Percentiles rank a stretch among this genome's conserved stretches.
phyloP scores from a whole-genome alignment of 768 basidiomycete genomes.

The Bullera alba region DNA sequence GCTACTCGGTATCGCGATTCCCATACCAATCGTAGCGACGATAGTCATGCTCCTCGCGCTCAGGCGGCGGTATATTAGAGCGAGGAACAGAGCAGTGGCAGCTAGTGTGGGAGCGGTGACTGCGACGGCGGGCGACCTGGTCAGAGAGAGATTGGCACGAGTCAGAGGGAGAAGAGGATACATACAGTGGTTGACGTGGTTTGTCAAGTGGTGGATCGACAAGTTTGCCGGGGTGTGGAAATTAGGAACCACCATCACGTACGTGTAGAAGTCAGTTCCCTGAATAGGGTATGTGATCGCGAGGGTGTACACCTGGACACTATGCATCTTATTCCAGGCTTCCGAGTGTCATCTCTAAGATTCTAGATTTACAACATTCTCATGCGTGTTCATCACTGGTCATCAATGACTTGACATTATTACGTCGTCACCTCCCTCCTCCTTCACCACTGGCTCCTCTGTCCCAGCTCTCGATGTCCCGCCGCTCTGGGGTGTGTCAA shows the following conservation, averaged over 20 bases:
- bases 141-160: slow-evolving; percentile 12
- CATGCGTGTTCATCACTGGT: too few relatives aligned
- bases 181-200: slow-evolving; percentile 23
- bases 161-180: slow-evolving; percentile 14
- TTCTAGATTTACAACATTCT: too few relatives aligned
- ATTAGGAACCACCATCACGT: slow-evolving; percentile 38
- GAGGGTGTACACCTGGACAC: too few relatives aligned
- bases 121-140: slow-evolving; percentile 2
- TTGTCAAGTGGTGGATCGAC: slow-evolving; percentile 24
- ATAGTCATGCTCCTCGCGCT: neutral
- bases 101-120: neutral
- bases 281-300: too few relatives aligned
- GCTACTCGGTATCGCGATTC: neutral
- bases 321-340: too few relatives aligned
- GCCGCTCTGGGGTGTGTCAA: too few relatives aligned
- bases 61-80: neutral
- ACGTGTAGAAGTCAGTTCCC: too few relatives aligned
- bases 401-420: too few relatives aligned
- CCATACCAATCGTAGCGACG: neutral
- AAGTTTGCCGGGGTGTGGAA: slow-evolving; percentile 35
- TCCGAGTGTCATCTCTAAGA: too few relatives aligned
- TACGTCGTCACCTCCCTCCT: neutral
- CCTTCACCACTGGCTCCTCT: neutral
- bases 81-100: neutral
- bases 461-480: neutral